Conservation (phyloP, 2,329 filamentous ascomycete species). For the Seiridium cupressi region DNA sequence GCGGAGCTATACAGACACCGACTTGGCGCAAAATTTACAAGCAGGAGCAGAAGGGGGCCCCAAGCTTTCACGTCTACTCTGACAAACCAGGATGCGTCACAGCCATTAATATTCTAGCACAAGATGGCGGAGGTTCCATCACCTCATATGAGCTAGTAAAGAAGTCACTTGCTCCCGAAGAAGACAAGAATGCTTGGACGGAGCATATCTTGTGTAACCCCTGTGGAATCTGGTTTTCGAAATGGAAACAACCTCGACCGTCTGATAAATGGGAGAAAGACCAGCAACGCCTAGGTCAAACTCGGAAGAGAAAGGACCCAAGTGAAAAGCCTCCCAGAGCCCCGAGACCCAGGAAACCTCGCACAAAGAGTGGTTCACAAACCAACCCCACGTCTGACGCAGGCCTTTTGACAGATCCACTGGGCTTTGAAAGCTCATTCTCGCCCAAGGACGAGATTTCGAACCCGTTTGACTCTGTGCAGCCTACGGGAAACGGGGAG, state of each 20-base stretch:
- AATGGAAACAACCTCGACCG: slow-evolving; percentile 82
- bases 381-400: slow-evolving; percentile 52
- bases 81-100: slow-evolving; percentile 72
- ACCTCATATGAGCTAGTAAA: slow-evolving; percentile 74
- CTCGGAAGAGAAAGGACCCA: slow-evolving; percentile 47
- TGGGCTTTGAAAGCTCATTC: slow-evolving; percentile 39
- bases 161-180: slow-evolving; percentile 62
- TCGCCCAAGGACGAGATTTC: slow-evolving; percentile 21
- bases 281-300: slow-evolving; percentile 49
- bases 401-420: slow-evolving; percentile 51
- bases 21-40: slow-evolving; percentile 94
- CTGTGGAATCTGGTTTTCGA: slow-evolving; percentile 92
- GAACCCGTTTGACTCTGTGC: slow-evolving; percentile 7
- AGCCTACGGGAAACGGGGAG: slow-evolving; percentile 14
- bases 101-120: slow-evolving; percentile 67
- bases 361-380: slow-evolving; percentile 45
- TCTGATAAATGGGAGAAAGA: slow-evolving; percentile 77
- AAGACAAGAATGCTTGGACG: slow-evolving; percentile 67
- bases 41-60: slow-evolving; percentile 70
- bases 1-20: slow-evolving; percentile 91
- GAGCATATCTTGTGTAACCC: slow-evolving; percentile 87
- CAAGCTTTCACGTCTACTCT: slow-evolving; percentile 68
- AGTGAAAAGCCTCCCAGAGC: slow-evolving; percentile 28
- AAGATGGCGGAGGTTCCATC: slow-evolving; percentile 61
- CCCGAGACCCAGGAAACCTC: slow-evolving; percentile 45